A percentile compares a stretch with the other conserved stretches of the same genome.
Evolutionary conservation across 352 stramenopile species (phyloP).

Genomic region (Phytophthora agathidicida): DNA sequence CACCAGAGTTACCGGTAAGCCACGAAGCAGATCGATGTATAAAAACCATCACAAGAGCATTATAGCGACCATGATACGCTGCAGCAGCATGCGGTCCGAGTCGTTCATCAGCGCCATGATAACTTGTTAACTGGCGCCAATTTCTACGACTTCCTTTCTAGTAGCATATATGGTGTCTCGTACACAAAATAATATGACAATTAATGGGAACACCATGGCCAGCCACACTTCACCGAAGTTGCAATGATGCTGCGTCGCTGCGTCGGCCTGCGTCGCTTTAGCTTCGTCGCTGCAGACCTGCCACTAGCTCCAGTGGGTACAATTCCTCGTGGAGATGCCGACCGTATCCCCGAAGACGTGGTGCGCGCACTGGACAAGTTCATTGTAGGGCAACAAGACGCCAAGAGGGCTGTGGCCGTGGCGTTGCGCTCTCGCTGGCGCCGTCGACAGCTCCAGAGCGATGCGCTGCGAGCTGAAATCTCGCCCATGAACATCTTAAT

Average conservation of each 20-base stretch:
- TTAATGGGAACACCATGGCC: neutral
- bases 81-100: slow-evolving; percentile 75
- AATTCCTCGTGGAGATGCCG: slow-evolving; percentile 14
- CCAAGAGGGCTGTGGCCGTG: slow-evolving; percentile 98
- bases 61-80: slow-evolving; percentile 66
- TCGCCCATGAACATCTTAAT: slow-evolving; percentile 99
- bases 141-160: neutral
- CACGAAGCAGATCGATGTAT: neutral
- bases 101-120: slow-evolving; percentile 59
- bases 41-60: neutral
- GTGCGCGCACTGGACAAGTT: slow-evolving; percentile 95
- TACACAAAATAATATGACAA: slow-evolving; percentile 4
- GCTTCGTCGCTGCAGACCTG: slow-evolving; percentile 22
- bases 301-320: slow-evolving; percentile 11
- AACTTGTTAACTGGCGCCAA: slow-evolving; percentile 29
- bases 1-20: neutral
- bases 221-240: slow-evolving; percentile 19
- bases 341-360: slow-evolving; percentile 91
- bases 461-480: slow-evolving; percentile 85
- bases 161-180: slow-evolving; percentile 3
- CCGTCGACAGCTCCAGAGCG: slow-evolving; percentile 92
- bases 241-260: slow-evolving; percentile 29
- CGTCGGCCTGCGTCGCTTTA: slow-evolving; percentile 25
- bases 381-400: slow-evolving; percentile 96
- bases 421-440: slow-evolving; percentile 98